Percentiles rank a stretch among this genome's conserved stretches.
phyloP scores from a whole-genome alignment of 2,329 filamentous ascomycete species.

The Paracamarosporium sp. region DNA sequence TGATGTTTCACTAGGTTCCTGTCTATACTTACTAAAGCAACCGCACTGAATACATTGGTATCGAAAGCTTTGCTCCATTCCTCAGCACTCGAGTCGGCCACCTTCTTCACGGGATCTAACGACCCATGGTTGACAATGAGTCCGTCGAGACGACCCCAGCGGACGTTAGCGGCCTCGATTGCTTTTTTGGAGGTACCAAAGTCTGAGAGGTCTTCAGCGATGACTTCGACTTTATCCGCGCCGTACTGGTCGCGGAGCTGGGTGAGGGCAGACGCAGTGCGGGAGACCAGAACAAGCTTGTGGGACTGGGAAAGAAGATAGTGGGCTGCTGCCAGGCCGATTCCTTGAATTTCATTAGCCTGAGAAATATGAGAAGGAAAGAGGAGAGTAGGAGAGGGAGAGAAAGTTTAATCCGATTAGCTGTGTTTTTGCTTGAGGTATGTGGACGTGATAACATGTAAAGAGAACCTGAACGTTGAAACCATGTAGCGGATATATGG shows the following conservation, averaged over 20 bases:
- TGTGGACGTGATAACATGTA: not conserved
- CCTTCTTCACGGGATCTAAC: constrained; percentile 74
- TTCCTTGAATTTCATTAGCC: constrained; percentile 51
- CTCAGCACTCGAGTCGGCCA: constrained; percentile 71
- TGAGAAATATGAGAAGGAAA: not conserved
- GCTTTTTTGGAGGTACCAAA: constrained; percentile 63
- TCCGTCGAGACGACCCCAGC: constrained; percentile 78
- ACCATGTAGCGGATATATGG: not conserved
- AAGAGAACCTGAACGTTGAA: not conserved
- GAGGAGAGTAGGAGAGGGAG: no score
- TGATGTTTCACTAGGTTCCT: not conserved
- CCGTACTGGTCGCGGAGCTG: constrained; percentile 54
- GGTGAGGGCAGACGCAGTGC: constrained; percentile 62
- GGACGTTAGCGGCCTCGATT: constrained; percentile 68
- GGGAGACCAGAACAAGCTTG: constrained; percentile 65
- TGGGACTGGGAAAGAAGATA: constrained; percentile 63
- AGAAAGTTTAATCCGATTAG: no score
- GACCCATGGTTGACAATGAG: constrained; percentile 89
- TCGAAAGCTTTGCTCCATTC: constrained; percentile 81
- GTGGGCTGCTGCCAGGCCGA: constrained; percentile 67
- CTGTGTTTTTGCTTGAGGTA: no score
- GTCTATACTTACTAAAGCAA: constrained; percentile 70
- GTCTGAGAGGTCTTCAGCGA: constrained; percentile 65
- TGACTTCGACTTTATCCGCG: constrained; percentile 60
- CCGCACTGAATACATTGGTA: constrained; percentile 83